Evolutionary conservation across 2,329 filamentous ascomycete genomes (phyloP).

Genomic region (Akanthomyces dipterigenus): DNA sequence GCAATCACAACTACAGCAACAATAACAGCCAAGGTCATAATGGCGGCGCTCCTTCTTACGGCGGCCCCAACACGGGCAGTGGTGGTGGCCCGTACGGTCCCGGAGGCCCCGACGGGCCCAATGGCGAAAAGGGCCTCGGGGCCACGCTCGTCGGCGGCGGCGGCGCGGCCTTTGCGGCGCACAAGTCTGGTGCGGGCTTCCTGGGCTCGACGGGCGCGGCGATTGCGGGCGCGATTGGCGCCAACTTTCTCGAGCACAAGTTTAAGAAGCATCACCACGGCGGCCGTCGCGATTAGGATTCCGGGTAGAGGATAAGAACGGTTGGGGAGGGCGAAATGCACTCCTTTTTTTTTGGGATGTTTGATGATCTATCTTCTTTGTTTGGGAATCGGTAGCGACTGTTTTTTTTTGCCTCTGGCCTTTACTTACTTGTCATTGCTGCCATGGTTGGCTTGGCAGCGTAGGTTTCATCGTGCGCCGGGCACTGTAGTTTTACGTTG

Average conservation of each 20-base stretch:
- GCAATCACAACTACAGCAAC: slow-evolving; percentile 17
- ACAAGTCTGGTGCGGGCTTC: slow-evolving; percentile 46
- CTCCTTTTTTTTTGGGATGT: too few relatives aligned
- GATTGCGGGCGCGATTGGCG: slow-evolving; percentile 47
- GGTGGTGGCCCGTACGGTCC: slow-evolving; percentile 15
- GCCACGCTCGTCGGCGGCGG: slow-evolving; percentile 47
- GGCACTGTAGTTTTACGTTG: neutral
- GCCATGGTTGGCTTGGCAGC: neutral
- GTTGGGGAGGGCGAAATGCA: too few relatives aligned
- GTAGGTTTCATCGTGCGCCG: neutral
- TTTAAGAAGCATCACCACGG: slow-evolving; percentile 27
- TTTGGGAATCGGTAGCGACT: neutral
- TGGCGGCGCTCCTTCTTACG: slow-evolving; percentile 13
- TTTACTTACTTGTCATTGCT: neutral
- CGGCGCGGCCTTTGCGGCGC: slow-evolving; percentile 46
- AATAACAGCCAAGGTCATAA: slow-evolving; percentile 20
- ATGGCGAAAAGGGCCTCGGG: slow-evolving; percentile 48
- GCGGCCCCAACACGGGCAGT: slow-evolving; percentile 17
- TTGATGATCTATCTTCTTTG: neutral
- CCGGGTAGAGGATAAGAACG: neutral
- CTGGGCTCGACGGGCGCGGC: slow-evolving; percentile 45
- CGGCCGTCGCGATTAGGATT: neutral
- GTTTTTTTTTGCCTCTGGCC: neutral
- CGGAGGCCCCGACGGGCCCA: slow-evolving; percentile 23
- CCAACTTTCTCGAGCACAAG: slow-evolving; percentile 43